Percentiles rank a stretch among this genome's conserved stretches.
Evolutionary conservation across 2,329 filamentous ascomycete genomes (phyloP).

Genomic region (Fusarium acutatum): DNA sequence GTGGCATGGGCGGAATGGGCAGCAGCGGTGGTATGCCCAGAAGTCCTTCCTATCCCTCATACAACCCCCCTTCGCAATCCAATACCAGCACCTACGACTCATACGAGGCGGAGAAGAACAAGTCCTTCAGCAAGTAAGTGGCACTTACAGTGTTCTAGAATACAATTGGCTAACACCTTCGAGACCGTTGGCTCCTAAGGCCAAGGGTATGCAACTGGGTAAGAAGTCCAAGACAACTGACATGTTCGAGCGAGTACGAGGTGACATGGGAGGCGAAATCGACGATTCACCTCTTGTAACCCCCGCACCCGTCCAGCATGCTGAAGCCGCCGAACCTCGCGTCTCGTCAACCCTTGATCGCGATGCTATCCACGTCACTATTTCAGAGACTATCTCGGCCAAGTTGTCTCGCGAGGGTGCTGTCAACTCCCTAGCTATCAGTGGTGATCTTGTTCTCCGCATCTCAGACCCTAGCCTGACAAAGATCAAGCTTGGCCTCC

Average conservation of each 20-base stretch:
- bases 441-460: constrained; percentile 89
- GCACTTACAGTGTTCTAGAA: background rate
- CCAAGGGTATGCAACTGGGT: constrained; percentile 98
- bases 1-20: constrained; percentile 42
- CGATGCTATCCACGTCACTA: constrained; percentile 86
- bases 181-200: constrained; percentile 74
- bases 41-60: constrained; percentile 86
- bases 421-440: constrained; percentile 86
- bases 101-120: constrained; percentile 98
- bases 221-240: constrained; percentile 98
- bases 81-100: constrained; percentile 86
- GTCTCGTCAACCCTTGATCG: constrained; percentile 76
- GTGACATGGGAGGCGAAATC: constrained; percentile 86
- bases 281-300: constrained; percentile 80
- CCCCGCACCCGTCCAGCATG: constrained; percentile 59
- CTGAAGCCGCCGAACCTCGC: constrained; percentile 62
- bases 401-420: constrained; percentile 88
- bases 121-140: constrained; percentile 79
- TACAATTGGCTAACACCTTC: constrained; percentile 10
- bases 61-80: constrained; percentile 80
- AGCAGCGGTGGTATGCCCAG: constrained; percentile 64
- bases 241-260: constrained; percentile 95
- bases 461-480: constrained; percentile 89
- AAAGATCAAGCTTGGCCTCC: constrained; percentile 87
- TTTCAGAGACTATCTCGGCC: constrained; percentile 90